phyloP scores from a whole-genome alignment of 2,329 filamentous ascomycete genomes.

The Penicillium sp. region DNA sequence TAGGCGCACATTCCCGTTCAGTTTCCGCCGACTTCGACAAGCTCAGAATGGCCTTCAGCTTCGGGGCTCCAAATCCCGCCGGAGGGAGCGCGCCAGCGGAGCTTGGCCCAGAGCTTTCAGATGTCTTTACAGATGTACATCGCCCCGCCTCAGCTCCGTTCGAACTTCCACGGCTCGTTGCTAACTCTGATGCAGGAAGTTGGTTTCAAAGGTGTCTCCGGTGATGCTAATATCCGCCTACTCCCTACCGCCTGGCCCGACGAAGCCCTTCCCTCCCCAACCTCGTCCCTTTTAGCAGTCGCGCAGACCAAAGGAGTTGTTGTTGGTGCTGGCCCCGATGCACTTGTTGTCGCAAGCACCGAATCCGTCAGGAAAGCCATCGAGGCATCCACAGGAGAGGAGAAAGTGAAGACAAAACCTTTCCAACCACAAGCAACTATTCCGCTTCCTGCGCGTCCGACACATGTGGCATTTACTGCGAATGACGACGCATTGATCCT shows the following conservation, averaged over 20 bases:
- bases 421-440: constrained; percentile 74
- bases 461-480: constrained; percentile 86
- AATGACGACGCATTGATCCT: constrained; percentile 82
- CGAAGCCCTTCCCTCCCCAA: constrained; percentile 66
- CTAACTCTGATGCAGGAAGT: constrained; percentile 55
- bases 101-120: constrained; percentile 65
- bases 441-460: constrained; percentile 69
- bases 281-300: constrained; percentile 78
- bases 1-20: constrained; percentile 39
- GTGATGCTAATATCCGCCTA: constrained; percentile 76
- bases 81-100: constrained; percentile 43
- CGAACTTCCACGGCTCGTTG: neutral
- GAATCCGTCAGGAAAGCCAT: constrained; percentile 76
- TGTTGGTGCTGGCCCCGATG: constrained; percentile 81
- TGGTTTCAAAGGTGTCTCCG: constrained; percentile 75
- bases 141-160: constrained; percentile 3
- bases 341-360: constrained; percentile 71
- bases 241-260: constrained; percentile 74
- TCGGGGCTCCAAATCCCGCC: constrained; percentile 49
- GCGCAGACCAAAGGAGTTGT: constrained; percentile 76
- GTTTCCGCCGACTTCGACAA: constrained; percentile 39
- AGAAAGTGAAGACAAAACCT: constrained; percentile 60
- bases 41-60: constrained; percentile 62
- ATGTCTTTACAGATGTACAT: constrained; percentile 76
- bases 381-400: constrained; percentile 54